These are phyloP conservation scores for Fusarium torreyae DNA, from an alignment of 2,329 filamentous ascomycete genomes.

Conservation along the genomic window DNA sequence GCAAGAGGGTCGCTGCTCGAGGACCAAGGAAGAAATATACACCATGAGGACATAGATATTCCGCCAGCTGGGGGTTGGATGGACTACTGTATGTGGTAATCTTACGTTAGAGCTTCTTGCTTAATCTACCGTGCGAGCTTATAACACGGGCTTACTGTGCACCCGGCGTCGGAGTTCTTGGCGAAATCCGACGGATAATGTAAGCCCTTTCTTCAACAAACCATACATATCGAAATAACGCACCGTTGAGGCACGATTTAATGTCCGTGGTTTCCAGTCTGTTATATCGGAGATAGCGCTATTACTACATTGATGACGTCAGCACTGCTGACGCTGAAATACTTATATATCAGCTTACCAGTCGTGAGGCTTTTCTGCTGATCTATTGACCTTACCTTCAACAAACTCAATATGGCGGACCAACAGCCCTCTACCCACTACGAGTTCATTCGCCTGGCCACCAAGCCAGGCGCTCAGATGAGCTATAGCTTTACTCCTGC, in stretches of 20 bases:
- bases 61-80: no score
- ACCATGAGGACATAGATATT: not conserved
- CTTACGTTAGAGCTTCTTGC: no score
- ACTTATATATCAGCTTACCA: not conserved
- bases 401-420: not conserved
- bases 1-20: slow-evolving; percentile 18
- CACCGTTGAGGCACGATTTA: no score
- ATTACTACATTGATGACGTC: slow-evolving; percentile 14
- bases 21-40: not conserved
- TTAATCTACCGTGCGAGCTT: no score
- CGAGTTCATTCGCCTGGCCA: slow-evolving; percentile 29
- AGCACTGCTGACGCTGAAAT: slow-evolving; percentile 12
- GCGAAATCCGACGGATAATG: no score
- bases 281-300: not conserved
- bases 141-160: no score
- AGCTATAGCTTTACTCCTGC: slow-evolving; percentile 34
- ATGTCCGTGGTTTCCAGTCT: not conserved
- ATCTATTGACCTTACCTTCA: not conserved
- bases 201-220: no score
- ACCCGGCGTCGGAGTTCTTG: no score
- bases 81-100: no score
- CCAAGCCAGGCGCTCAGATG: slow-evolving; percentile 38
- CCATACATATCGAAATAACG: no score
- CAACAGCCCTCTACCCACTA: not conserved
- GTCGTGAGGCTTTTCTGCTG: no score